Percentiles rank a stretch among this genome's conserved stretches.
These are phyloP conservation scores for Spathaspora boniae DNA, from an alignment of 805 yeast species.

Conservation along the genomic window DNA sequence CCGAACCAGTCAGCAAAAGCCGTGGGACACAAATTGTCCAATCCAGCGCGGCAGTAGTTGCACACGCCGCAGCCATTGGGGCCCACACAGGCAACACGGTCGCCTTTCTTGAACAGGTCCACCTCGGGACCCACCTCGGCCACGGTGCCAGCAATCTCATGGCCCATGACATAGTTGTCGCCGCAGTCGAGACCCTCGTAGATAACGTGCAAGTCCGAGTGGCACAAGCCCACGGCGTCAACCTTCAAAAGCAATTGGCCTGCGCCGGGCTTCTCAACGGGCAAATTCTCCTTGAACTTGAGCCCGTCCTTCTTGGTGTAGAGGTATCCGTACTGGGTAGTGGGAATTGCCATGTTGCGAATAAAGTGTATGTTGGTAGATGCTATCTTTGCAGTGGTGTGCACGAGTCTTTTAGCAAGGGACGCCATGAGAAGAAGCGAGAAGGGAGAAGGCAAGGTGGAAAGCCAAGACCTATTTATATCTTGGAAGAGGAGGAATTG, in stretches of 20 bases:
- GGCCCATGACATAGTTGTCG: slow-evolving; percentile 39
- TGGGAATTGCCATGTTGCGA: slow-evolving; percentile 12
- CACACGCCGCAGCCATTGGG: slow-evolving; percentile 34
- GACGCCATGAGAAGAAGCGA: no score
- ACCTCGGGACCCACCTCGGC: slow-evolving; percentile 23
- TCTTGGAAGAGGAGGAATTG: no score
- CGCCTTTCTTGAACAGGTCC: slow-evolving; percentile 24
- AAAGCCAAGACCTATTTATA: no score
- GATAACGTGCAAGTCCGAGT: slow-evolving; percentile 38
- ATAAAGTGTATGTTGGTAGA: no score
- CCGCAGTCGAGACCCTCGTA: slow-evolving; percentile 15
- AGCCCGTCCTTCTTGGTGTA: slow-evolving; percentile 7
- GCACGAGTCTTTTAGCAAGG: no score
- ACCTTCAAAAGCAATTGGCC: slow-evolving; percentile 30
- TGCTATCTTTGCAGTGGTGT: no score
- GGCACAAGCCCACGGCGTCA: slow-evolving; percentile 43
- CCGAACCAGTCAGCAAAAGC: slow-evolving; percentile 30
- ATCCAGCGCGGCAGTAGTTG: slow-evolving; percentile 29
- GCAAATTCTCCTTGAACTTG: slow-evolving; percentile 8
- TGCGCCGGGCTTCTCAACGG: slow-evolving; percentile 6
- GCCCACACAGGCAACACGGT: slow-evolving; percentile 28
- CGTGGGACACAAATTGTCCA: slow-evolving; percentile 28
- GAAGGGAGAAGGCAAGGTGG: no score
- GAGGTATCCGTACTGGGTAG: slow-evolving; percentile 10
- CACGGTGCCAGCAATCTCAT: slow-evolving; percentile 40